Base-by-base conservation (phyloP, 2,329 filamentous ascomycete species). In the Aspergillus glaucus region DNA sequence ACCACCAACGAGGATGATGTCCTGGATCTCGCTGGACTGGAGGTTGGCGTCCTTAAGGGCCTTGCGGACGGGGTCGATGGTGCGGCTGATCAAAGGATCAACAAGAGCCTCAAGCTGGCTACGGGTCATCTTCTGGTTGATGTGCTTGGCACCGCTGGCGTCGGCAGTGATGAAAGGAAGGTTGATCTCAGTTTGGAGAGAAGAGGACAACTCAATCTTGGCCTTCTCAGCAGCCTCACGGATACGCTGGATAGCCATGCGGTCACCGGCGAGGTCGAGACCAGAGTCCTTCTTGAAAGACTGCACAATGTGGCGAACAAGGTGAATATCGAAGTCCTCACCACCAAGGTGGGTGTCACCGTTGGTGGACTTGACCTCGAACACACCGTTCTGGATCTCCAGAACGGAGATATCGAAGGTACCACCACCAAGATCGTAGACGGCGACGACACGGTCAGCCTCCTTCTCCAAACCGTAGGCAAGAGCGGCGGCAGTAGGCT, bases 321-420 rank as follows among this genome's bases (percentile, higher is more conserved):
- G 85, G 66, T 82, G 84, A 67, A 95, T 96, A 69, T 97, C 92
- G 67, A 96, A 97, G 74, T 97, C 92, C 74, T 97, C 92, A 77
- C 92, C 92, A 83, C 92, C 92, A 62, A 97, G 83, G 75, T 97
- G 92, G 58, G 92, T 97, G 72, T 97, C 92, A 84, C 92, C 92
- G 74, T 95, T 95, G 78, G 92, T 97, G 15, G 92, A 95, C 83
- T 96, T 96, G 74, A 97, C 92, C 79, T 96, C 92, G 72, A 97
- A 97, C 49, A 97, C 91, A 73, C 92, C 92, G 74, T 90, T 90
- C 78, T 95, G 90, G 68, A 97, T 96, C 77, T 95, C 90, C 14
- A 97, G 86, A 55, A 96, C 85, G 56, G 91, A 96, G 75, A 97
- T 94, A 89, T 97, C 92, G 76, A 97, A 97, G 62, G 91, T 97